phyloP scores from a whole-genome alignment of 73 alveolate species.

The Paramecium tetraurelia region DNA sequence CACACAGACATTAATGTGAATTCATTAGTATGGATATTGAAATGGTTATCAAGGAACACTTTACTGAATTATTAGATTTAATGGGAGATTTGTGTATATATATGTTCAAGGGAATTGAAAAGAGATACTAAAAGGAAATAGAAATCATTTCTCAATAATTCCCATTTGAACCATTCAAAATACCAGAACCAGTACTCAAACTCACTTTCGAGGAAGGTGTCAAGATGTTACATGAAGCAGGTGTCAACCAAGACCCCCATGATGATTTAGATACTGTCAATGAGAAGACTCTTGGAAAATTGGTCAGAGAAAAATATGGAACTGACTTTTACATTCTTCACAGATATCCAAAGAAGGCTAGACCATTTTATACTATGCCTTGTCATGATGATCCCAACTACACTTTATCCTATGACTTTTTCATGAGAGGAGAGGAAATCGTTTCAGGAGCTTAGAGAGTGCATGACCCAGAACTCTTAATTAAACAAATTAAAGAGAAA shows the following conservation, averaged over 20 bases:
- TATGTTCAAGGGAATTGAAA: conserved; percentile 88
- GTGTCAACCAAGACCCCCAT: conserved; percentile 78
- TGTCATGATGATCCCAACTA: conserved; percentile 93
- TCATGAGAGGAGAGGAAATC: conserved; percentile 99
- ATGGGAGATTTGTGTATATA: conserved; percentile 84
- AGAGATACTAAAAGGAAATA: conserved; percentile 82
- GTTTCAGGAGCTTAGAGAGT: conserved; percentile 99
- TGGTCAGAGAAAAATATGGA: conserved; percentile 93
- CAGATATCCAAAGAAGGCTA: conserved; percentile 96
- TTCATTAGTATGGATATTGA: conserved; percentile 99
- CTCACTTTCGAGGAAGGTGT: conserved; percentile 92
- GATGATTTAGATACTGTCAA: conserved; percentile 91
- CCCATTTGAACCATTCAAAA: conserved; percentile 93
- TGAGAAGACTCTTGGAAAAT: conserved; percentile 93
- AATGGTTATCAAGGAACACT: conserved; percentile 97
- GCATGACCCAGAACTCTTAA: conserved; percentile 81
- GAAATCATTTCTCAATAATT: conserved; percentile 83
- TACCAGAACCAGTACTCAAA: conserved; percentile 81
- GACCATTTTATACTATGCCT: conserved; percentile 99
- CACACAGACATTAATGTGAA: conserved; percentile 98
- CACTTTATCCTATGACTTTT: conserved; percentile 98
- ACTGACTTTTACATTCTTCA: conserved; percentile 97
- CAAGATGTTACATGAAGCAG: conserved; percentile 85
- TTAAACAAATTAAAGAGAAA: conserved; percentile 17
- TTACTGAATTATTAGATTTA: conserved; percentile 94